Percentiles rank a stretch among this genome's conserved stretches.
Evolutionary conservation across 1,139 yeast species (phyloP).

Genomic region (Hansenula lynferdii): DNA sequence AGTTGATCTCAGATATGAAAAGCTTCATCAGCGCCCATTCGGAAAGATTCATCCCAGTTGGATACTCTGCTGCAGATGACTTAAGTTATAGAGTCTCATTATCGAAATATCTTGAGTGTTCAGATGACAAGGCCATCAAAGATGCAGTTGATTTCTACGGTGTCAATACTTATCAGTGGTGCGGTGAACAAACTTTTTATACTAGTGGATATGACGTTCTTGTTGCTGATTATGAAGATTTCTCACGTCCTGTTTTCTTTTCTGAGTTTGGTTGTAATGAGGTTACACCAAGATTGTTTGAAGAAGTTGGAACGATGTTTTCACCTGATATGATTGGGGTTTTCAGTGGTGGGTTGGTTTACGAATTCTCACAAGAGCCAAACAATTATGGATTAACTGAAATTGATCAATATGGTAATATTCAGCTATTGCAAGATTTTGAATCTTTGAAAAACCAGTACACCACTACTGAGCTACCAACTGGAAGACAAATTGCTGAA

Average conservation of each 20-base stretch:
- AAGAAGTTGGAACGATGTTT: conserved; percentile 69
- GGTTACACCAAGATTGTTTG: conserved; percentile 73
- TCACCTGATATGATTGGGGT: conserved; percentile 72
- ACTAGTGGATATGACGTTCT: conserved; percentile 78
- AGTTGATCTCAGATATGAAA: conserved; percentile 77
- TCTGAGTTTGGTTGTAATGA: conserved; percentile 95
- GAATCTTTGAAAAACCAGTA: conserved; percentile 45
- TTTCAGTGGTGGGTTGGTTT: conserved; percentile 90
- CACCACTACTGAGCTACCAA: conserved; percentile 28
- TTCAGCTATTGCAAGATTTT: conserved; percentile 49
- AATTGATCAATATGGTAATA: conserved; percentile 51
- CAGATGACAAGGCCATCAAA: conserved; percentile 41
- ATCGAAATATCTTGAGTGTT: conserved; percentile 79
- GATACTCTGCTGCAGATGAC: conserved; percentile 96
- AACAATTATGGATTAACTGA: conserved; percentile 86
- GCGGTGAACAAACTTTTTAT: conserved; percentile 81
- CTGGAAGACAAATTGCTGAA: conserved; percentile 21
- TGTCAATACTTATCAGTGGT: conserved; percentile 95
- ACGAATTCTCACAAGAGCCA: conserved; percentile 85
- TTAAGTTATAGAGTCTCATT: conserved; percentile 67
- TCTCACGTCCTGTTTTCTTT: conserved; percentile 74
- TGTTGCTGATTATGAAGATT: conserved; percentile 64
- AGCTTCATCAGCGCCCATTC: conserved; percentile 54
- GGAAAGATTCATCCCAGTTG: conserved; percentile 76
- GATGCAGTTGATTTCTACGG: conserved; percentile 87